These are phyloP conservation scores for Plasmopara viticola DNA, from an alignment of 352 stramenopile genomes.

Conservation along the genomic window DNA sequence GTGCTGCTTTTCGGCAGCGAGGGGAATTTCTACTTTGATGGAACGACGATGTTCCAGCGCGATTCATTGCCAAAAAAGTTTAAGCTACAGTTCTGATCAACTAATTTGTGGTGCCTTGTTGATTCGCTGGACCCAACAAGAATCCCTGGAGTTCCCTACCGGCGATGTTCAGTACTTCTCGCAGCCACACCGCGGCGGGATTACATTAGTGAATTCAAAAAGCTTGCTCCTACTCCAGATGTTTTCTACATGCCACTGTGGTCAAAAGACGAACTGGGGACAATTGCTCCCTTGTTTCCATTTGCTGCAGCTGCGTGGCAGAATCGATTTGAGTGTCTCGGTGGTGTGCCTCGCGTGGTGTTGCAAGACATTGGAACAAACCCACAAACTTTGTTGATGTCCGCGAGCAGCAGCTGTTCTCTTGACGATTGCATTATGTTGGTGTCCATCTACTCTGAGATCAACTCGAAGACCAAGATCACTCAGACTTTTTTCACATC, in stretches of 20 bases:
- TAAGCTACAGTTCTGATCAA: no score
- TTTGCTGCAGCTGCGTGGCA: neutral
- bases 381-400: neutral
- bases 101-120: no score
- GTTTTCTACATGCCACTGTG: slow-evolving; percentile 1
- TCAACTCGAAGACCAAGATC: slow-evolving; percentile 4
- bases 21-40: no score
- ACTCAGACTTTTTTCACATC: neutral
- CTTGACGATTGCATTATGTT: neutral
- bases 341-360: neutral
- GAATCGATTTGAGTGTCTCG: neutral
- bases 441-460: slow-evolving; percentile 3
- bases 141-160: no score
- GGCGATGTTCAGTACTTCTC: no score
- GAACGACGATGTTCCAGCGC: no score
- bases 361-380: neutral
- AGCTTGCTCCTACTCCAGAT: neutral
- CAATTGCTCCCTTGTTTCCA: neutral
- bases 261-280: neutral
- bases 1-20: no score
- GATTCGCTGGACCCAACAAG: no score
- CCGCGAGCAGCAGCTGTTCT: neutral
- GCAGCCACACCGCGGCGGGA: no score
- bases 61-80: no score
- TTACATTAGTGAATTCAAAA: neutral